Base-by-base conservation (phyloP, 2,329 filamentous ascomycete species). In the Epichloe aotearoae region DNA sequence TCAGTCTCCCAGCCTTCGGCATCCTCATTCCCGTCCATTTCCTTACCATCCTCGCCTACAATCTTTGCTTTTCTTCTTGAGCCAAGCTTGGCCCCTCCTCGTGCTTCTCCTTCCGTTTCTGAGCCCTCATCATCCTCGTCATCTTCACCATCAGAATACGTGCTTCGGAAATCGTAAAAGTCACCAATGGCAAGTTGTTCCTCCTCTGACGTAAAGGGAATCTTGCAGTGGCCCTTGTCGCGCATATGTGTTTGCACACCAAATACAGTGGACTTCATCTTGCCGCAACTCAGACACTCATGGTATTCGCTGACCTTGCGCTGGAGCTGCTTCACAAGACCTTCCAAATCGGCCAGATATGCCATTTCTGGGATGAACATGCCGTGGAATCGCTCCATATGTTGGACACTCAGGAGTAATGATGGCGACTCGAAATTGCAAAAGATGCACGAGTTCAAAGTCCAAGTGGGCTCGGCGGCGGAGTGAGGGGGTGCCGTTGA, bases 181-280 rank as follows among this genome's bases (percentile, higher is more conserved):
- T 97, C 88, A 51, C 93, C 93, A 61, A 98, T 88, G 51, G 94
- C 88, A 33, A 97, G 77, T 70, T 96, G 88, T 62, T 97, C 89
- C 37, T 86, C 84, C 63, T 96, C 88, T 0, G 83, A 84, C 48
- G 84, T 82, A 66, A 91, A 98, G 0, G 88, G 90, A 58, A 98
- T 94, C 78, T 90, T 95, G 76, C 91, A 97, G 69, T 98, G 93
- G 1, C 88, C 86, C 64, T 89, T 91, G 65, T 98, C 93, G 43
- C 88, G 83, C 93, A 98, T 98, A 66, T 98, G 93, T 0, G 90
- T 96, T 64, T 96, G 90, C 26, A 90, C 81, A 17, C 87, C 91
- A 52, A 83, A 82, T 0, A 85, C 75, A 12, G 83, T 90, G 55
- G 83, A 80, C 63, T 93, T 87, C 42, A 84, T 68, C 66, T 93